Conservation (phyloP, 2,329 filamentous ascomycete genomes). For the Penicillium sp. region DNA sequence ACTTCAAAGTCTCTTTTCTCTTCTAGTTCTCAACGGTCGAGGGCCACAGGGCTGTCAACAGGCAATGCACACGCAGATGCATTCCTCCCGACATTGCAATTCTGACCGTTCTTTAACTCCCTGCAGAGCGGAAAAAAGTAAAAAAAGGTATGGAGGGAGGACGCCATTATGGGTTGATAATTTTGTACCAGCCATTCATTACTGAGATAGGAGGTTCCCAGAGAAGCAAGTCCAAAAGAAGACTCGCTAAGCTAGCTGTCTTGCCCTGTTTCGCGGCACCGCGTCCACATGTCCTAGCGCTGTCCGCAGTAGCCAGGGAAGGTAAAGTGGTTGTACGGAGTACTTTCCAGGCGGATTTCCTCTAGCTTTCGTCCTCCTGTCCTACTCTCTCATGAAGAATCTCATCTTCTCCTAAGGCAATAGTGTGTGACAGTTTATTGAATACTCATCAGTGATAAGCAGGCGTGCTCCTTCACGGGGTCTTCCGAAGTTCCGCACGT, state of each 20-base stretch:
- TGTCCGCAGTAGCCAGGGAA: neutral
- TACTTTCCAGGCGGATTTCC: neutral
- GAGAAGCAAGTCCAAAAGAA: neutral
- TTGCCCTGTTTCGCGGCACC: slow-evolving; percentile 3
- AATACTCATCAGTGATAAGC: neutral
- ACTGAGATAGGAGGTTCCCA: slow-evolving; percentile 13
- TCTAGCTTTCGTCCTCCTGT: neutral
- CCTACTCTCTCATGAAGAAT: neutral
- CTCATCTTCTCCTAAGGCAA: neutral
- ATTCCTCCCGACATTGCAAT: slow-evolving; percentile 4
- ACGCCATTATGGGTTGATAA: slow-evolving; percentile 9
- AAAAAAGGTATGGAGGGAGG: neutral
- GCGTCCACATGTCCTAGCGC: neutral
- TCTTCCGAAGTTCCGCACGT: neutral
- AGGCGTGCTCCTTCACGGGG: slow-evolving; percentile 4
- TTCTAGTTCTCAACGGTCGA: neutral
- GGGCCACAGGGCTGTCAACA: neutral
- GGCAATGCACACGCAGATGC: slow-evolving; percentile 5
- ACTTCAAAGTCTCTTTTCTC: neutral
- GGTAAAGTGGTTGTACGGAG: neutral
- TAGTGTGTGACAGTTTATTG: neutral
- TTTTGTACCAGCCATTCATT: slow-evolving; percentile 17
- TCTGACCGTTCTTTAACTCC: neutral
- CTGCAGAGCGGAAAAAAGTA: neutral
- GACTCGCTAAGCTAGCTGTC: neutral